These are phyloP conservation scores for Arbutus unedo DNA, from an alignment of 148 eudicot genomes.

Conservation along the genomic window DNA sequence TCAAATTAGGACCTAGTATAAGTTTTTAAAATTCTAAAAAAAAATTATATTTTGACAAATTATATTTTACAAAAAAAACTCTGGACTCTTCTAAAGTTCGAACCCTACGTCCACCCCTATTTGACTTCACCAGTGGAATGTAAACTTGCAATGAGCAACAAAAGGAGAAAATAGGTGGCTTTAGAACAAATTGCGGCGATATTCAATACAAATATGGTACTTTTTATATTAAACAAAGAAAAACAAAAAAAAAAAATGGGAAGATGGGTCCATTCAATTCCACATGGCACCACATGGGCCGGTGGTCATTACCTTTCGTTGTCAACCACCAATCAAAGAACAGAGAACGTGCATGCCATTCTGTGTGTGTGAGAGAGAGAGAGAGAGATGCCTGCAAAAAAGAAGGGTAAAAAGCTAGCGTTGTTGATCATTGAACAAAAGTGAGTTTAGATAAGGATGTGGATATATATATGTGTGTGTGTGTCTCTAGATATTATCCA, in stretches of 20 bases:
- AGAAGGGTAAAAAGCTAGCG: not conserved
- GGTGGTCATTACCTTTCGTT: not conserved
- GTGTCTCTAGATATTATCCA: not conserved
- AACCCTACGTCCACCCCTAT: too few species aligned
- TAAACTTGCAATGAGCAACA: too few species aligned
- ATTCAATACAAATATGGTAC: too few species aligned
- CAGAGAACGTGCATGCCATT: not conserved
- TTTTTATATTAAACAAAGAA: not conserved
- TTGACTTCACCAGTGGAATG: too few species aligned
- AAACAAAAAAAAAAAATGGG: not conserved
- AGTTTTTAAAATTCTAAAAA: too few species aligned
- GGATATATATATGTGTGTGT: not conserved
- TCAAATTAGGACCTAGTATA: too few species aligned
- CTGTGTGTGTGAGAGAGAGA: not conserved
- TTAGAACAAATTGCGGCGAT: too few species aligned
- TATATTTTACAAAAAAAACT: too few species aligned
- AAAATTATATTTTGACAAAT: too few species aligned
- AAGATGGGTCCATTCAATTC: not conserved
- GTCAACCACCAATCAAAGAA: not conserved
- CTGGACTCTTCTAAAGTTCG: too few species aligned
- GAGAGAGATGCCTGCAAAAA: not conserved
- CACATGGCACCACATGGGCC: constrained; percentile 6
- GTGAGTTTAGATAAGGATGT: not conserved
- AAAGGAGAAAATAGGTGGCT: too few species aligned
- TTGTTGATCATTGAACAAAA: not conserved